Percentiles rank a stretch among this genome's conserved stretches.
Conservation (phyloP, 2,329 filamentous ascomycete genomes). For the Trichoderma polysporum region DNA sequence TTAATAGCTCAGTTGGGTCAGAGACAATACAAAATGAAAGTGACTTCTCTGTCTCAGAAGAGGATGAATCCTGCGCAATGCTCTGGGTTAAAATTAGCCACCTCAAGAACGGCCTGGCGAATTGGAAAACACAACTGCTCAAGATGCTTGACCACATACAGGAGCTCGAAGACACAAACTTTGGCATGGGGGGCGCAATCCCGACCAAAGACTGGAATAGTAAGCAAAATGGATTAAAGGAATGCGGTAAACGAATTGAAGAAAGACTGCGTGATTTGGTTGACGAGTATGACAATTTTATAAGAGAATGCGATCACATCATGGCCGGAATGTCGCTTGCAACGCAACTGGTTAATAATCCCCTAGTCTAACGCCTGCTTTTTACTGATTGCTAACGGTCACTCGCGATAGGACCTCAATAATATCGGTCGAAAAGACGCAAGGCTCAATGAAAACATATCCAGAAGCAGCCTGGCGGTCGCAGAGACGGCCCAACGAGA, state of each 20-base stretch:
- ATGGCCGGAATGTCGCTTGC: slow-evolving; percentile 24
- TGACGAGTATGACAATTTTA: slow-evolving; percentile 24
- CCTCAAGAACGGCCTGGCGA: slow-evolving; percentile 24
- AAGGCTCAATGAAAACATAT: slow-evolving; percentile 17
- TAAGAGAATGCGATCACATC: slow-evolving; percentile 22
- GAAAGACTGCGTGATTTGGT: slow-evolving; percentile 22
- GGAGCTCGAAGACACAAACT: slow-evolving; percentile 12
- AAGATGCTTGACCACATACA: slow-evolving; percentile 26
- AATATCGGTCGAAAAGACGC: slow-evolving; percentile 21
- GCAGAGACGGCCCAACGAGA: slow-evolving; percentile 22
- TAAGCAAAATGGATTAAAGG: background rate
- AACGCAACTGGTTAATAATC: slow-evolving; percentile 22
- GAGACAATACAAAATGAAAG: background rate
- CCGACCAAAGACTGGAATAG: background rate
- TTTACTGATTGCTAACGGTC: background rate
- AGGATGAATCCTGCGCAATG: background rate
- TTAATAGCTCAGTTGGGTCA: background rate
- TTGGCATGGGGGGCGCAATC: background rate
- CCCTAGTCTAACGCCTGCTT: background rate
- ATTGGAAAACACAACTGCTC: slow-evolving; percentile 25
- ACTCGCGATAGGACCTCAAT: background rate
- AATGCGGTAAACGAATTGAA: slow-evolving; percentile 1
- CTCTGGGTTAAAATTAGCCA: slow-evolving; percentile 26
- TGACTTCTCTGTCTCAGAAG: background rate
- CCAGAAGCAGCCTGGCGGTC: slow-evolving; percentile 2